Base-by-base conservation (phyloP, 1,284 basidiomycete species). In the Ustilago loliicola region DNA sequence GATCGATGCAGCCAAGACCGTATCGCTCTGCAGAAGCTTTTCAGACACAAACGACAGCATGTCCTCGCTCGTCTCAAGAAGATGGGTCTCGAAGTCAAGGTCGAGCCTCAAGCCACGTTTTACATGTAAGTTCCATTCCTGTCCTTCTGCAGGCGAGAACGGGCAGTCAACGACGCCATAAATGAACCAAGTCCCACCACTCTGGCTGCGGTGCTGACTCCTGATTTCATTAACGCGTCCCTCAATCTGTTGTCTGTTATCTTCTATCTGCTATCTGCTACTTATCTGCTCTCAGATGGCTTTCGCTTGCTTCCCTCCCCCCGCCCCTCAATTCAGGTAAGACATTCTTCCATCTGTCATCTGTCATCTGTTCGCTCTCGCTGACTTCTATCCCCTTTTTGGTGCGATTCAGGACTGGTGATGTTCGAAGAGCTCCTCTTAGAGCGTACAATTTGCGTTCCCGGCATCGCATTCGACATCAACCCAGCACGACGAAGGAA, bases 371-470 rank as follows among this genome's bases (percentile, higher is more conserved):
- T 40, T 19, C 1, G 3, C 38, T 3, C 11, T 19, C 19, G 38
- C 38, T 40, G 38, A 40, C 38, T 40, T 36, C 38, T 40, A 7
- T 15, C 19, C 38, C 38, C 1, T 40, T 15, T 17, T 40, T 15
- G 1, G 11, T 15, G 11, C 38, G 38, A 40, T 40, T 10, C 34
- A 40, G 38, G 38, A 40, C 88, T 97, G 81, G 94, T 93, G 32
- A 96, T 98, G 90, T 97, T 97, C 84, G 95, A 98, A 85, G 95
- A 97, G 87, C 88, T 94, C 40, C 89, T 98, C 51, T 96, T 95
- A 87, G 93, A 95, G 87, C 90, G 93, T 87, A 92, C 93, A 29
- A 95, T 95, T 76, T 93, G 94, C 63, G 94, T 95, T 57, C 94
- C 94, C 11, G 88, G 89, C 5, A 85, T 96, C 75, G 95, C 95